Evolutionary conservation across 2,329 filamentous ascomycete genomes (phyloP), one percentile per base, ranked within the genome.

Genomic region (Arthrobotrys iridis): DNA sequence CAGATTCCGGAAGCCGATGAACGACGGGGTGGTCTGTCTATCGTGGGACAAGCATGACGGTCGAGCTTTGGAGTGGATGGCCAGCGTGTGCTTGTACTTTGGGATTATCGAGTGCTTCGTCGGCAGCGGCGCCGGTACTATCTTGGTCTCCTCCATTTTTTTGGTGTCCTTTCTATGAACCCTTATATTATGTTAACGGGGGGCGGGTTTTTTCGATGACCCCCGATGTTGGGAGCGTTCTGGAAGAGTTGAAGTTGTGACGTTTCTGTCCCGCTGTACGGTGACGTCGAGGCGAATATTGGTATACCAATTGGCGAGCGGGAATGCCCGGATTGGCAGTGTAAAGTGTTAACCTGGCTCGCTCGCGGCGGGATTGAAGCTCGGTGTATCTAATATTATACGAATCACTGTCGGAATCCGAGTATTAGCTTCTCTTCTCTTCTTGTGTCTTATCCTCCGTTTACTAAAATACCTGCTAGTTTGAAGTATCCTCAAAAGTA

Each of bases 71-170:
- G 89, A 89, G 83, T 99, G 95, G 35, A 96, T 89, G 30, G 93
- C 93, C 72, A 91, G 92, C 77, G 96, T 89, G 87, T 99, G 95
- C 78, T 93, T 91, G 84, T 98, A 98, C 82, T 93, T 95, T 79
- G 84, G 87, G 71, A 85, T 84, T 68, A 83, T 81, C 8, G 82
- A 81, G 45, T 79, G 79, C 77, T 82, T 83, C 63, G 82, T 77
- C 45, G 71, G 71, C 37, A 75, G 40, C 41, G 71, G 71, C 48
- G 71, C 63, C 26, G 71, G 71, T 60, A 82, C 80, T 52, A 79
- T 79, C 43, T 79, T 80, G 5, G 77, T 57, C 13, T 74, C 62
- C 62, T 72, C 60, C 45, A 65, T 67, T 7, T 28, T 62, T 41
- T 18, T 33, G n/a, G n/a, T 41, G 15, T 20, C 18, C 33, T 18